phyloP scores from a whole-genome alignment of 2,329 filamentous ascomycete genomes.

The Fusarium tanahbumbuense region DNA sequence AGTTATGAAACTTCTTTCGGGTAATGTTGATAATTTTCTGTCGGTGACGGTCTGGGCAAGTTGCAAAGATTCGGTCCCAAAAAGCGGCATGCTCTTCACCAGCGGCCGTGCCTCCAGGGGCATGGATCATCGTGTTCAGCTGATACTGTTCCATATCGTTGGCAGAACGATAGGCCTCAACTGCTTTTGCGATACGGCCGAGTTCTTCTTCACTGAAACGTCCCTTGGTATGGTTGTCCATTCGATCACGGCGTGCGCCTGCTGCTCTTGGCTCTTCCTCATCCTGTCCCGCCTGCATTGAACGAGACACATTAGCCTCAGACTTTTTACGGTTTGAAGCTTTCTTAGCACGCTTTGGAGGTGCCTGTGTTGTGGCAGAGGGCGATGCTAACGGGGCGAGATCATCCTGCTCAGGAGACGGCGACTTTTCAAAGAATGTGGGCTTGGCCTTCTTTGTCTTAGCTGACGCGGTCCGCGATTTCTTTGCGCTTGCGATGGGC shows the following conservation, averaged over 20 bases:
- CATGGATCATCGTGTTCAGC: conserved; percentile 60
- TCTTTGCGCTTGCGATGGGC: conserved; percentile 43
- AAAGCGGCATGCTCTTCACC: conserved; percentile 56
- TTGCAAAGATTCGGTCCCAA: conserved; percentile 62
- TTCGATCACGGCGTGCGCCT: conserved; percentile 40
- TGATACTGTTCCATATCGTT: conserved; percentile 57
- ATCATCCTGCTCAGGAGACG: conserved; percentile 36
- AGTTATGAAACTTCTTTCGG: conserved; percentile 74
- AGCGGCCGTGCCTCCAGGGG: conserved; percentile 51
- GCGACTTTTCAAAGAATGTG: conserved; percentile 56
- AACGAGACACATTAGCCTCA: conserved; percentile 31
- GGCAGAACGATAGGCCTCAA: conserved; percentile 59
- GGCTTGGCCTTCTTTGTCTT: conserved; percentile 62
- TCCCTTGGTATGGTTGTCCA: conserved; percentile 52
- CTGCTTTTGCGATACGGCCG: conserved; percentile 53
- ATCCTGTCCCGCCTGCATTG: conserved; percentile 39
- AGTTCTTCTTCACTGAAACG: conserved; percentile 60
- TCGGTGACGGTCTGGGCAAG: conserved; percentile 62
- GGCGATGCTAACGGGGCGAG: conserved; percentile 49
- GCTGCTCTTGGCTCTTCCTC: conserved; percentile 36
- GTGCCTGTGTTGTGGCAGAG: conserved; percentile 49
- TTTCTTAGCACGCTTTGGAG: conserved; percentile 47
- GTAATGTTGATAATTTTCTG: conserved; percentile 67
- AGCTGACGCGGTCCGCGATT: conserved; percentile 52
- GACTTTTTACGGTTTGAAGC: conserved; percentile 45